Conservation (phyloP, 2,329 filamentous ascomycete species). For the Graphilbum sp. region DNA sequence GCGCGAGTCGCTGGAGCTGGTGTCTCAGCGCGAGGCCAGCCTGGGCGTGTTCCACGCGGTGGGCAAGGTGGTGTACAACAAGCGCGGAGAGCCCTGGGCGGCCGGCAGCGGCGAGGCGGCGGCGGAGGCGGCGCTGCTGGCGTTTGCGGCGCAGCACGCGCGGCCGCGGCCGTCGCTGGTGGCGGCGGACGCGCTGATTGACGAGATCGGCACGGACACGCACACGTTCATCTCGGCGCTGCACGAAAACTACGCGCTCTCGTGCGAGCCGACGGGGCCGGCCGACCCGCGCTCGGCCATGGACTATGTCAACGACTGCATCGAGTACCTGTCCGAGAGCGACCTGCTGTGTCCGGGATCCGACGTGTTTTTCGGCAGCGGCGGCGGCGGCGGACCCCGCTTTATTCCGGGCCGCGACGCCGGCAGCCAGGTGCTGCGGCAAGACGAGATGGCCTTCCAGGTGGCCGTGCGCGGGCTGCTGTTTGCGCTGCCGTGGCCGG, state of each 20-base stretch:
- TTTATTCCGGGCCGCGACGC: constrained; percentile 35
- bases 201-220: constrained; percentile 85
- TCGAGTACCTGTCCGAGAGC: constrained; percentile 72
- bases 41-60: constrained; percentile 93
- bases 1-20: constrained; percentile 58
- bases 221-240: constrained; percentile 22
- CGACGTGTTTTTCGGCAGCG: constrained; percentile 49
- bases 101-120: constrained; percentile 20
- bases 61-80: constrained; percentile 94
- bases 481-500: constrained; percentile 71
- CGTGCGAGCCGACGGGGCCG: constrained; percentile 46
- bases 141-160: constrained; percentile 34
- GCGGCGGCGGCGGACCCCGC: constrained; percentile 16
- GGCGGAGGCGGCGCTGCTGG: constrained; percentile 38
- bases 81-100: constrained; percentile 44
- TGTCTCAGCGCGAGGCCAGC: constrained; percentile 76
- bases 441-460: constrained; percentile 91
- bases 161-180: constrained; percentile 50
- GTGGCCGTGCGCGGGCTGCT: constrained; percentile 74
- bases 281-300: constrained; percentile 43
- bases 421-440: constrained; percentile 59
- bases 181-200: constrained; percentile 59
- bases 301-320: constrained; percentile 69
- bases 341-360: constrained; percentile 68
- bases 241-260: constrained; percentile 72